Base-by-base conservation (phyloP, 108 stramenopile species). In the Nitzschia sp. region DNA sequence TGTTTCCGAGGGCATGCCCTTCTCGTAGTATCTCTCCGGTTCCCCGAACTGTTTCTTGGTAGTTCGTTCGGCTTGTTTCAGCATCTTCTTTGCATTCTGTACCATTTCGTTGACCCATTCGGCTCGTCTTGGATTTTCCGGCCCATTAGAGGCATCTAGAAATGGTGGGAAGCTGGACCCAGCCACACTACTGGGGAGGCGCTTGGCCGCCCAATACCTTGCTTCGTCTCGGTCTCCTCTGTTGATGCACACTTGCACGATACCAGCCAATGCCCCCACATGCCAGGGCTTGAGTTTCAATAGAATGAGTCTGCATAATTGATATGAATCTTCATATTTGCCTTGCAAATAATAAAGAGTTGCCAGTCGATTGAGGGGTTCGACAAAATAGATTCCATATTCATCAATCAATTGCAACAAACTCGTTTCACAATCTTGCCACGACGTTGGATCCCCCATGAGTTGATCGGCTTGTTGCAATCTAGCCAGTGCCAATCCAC, bases 341-440 rank as follows among this genome's bases (percentile, higher is more conserved):
- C 83, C 83, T 83, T 77, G 81, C 36, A 85, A 60, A 58, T 71
- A 87, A 27, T 76, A 69, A 17, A 92, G 64, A 1, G 86, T 89
- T 1, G 91, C 91, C 33, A 92, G 70, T 36, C 86, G 77, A 77
- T 92, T 87, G n/a, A 86, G 74, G 8, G 90, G 87, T 64, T 92
- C 90, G 17, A 60, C 70, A 81, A 83, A 92, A 31, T 78, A 66
- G 15, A 75, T 51, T 25, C 79, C 84, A 58, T 88, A 75, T 38
- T 88, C 80, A 23, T 78, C 59, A 69, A 88, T 83, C 58, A 88
- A 33, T 1, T 38, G 42, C 60, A 66, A 36, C 29, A 83, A 70
- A 15, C 63, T 28, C 87, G n/a, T n/a, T n/a, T n/a, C n/a, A n/a
- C n/a, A n/a, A n/a, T n/a, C n/a, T n/a, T n/a, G n/a, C n/a, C n/a